Percentiles rank a stretch among this genome's conserved stretches.
Conservation (phyloP, 2,329 filamentous ascomycete species). For the Ceratocystis eucalypticola region DNA sequence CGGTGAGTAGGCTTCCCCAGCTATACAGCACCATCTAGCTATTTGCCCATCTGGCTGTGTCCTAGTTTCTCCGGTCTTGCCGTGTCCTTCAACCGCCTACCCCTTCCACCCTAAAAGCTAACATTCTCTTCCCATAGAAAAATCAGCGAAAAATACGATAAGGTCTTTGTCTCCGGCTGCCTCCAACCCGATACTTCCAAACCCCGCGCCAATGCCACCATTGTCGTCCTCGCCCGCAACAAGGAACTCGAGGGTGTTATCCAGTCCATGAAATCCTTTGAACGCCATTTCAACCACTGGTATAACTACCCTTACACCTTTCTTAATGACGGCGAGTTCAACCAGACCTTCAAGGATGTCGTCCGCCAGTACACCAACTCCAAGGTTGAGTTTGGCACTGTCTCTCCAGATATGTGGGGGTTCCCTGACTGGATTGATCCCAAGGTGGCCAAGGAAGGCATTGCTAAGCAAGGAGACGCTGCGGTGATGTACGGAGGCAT, state of each 20-base stretch:
- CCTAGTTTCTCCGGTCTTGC: not conserved
- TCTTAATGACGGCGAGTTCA: slow-evolving; percentile 94
- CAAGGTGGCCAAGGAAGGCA: slow-evolving; percentile 87
- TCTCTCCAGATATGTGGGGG: slow-evolving; percentile 83
- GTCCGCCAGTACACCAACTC: slow-evolving; percentile 82
- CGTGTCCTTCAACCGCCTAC: not conserved
- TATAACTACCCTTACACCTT: slow-evolving; percentile 98
- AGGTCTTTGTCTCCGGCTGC: slow-evolving; percentile 87
- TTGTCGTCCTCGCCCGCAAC: slow-evolving; percentile 89
- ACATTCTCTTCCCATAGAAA: slow-evolving; percentile 43
- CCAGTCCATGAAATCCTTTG: slow-evolving; percentile 93
- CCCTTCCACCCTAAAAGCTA: not conserved
- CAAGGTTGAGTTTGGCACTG: slow-evolving; percentile 83
- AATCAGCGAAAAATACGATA: slow-evolving; percentile 95
- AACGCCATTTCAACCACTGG: slow-evolving; percentile 98
- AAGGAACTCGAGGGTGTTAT: slow-evolving; percentile 93
- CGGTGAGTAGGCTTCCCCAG: slow-evolving; percentile 43
- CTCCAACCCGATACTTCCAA: slow-evolving; percentile 63
- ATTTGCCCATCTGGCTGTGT: not conserved
- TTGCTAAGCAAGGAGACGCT: slow-evolving; percentile 88
- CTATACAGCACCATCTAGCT: not conserved
- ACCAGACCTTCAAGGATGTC: slow-evolving; percentile 79
- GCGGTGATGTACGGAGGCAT: slow-evolving; percentile 99
- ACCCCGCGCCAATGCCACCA: slow-evolving; percentile 82
- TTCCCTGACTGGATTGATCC: slow-evolving; percentile 93